phyloP scores from a whole-genome alignment of 148 eudicot species.

The Fallopia convolvulus region DNA sequence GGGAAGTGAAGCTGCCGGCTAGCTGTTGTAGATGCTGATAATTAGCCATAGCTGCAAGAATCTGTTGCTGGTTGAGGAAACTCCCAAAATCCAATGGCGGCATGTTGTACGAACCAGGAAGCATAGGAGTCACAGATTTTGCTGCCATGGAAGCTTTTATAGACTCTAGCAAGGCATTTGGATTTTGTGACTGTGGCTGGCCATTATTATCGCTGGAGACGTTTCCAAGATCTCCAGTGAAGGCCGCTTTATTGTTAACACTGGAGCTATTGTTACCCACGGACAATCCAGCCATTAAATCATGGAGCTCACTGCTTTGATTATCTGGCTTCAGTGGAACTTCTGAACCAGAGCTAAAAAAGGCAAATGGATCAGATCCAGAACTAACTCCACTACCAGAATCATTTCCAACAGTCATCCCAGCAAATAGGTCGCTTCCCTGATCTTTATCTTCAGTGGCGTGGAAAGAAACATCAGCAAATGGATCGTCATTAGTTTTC shows the following conservation, averaged over 20 bases:
- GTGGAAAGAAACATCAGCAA: constrained; percentile 89
- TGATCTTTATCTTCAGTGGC: constrained; percentile 37
- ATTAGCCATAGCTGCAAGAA: constrained; percentile 82
- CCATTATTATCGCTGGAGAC: not conserved
- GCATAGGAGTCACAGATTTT: constrained; percentile 56
- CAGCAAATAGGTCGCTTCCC: constrained; percentile 67
- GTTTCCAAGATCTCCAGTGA: constrained; percentile 13
- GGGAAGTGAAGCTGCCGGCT: constrained; percentile 44
- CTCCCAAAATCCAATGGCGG: constrained; percentile 53
- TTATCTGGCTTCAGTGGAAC: constrained; percentile 23
- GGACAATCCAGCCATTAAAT: constrained; percentile 62
- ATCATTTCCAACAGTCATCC: constrained; percentile 48
- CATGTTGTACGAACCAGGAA: constrained; percentile 44
- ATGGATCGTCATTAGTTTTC: constrained; percentile 66
- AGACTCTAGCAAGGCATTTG: constrained; percentile 29
- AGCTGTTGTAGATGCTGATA: constrained; percentile 38
- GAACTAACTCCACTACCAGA: constrained; percentile 23
- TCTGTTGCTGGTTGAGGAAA: constrained; percentile 68
- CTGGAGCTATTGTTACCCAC: constrained; percentile 36
- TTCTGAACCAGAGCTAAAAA: constrained; percentile 51
- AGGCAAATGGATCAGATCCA: constrained; percentile 44
- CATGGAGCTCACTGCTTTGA: constrained; percentile 26
- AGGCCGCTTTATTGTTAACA: constrained; percentile 25
- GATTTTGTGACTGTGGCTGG: constrained; percentile 18
- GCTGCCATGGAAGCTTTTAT: constrained; percentile 34